These are phyloP conservation scores for Lachancea sp. DNA, from an alignment of 805 yeast genomes.

Conservation along the genomic window DNA sequence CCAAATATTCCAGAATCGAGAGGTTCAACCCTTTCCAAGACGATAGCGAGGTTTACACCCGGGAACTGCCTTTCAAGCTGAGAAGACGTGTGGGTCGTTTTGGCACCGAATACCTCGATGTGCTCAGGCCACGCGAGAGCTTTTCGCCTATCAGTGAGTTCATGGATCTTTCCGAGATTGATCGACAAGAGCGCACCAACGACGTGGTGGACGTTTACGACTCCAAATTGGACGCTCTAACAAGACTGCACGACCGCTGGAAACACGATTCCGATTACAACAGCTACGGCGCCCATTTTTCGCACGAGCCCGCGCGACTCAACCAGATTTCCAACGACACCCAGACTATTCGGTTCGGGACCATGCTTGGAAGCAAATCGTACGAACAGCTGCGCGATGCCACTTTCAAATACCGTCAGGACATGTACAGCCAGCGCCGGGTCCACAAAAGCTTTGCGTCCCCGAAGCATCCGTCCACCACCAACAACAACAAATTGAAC, in stretches of 20 bases:
- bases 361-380: constrained; percentile 83
- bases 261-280: constrained; percentile 55
- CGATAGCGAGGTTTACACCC: constrained; percentile 29
- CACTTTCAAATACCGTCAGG: constrained; percentile 59
- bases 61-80: constrained; percentile 47
- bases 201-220: constrained; percentile 39
- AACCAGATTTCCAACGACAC: constrained; percentile 81
- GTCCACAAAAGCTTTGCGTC: constrained; percentile 24
- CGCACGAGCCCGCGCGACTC: constrained; percentile 73
- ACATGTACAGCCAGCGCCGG: constrained; percentile 34
- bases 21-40: constrained; percentile 33
- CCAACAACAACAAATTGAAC: constrained; percentile 5
- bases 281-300: constrained; percentile 44
- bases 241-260: constrained; percentile 57
- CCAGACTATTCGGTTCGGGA: constrained; percentile 84
- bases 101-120: constrained; percentile 66
- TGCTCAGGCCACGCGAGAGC: constrained; percentile 46
- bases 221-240: constrained; percentile 38
- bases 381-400: constrained; percentile 75
- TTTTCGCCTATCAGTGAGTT: constrained; percentile 36
- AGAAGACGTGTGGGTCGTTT: constrained; percentile 72
- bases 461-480: constrained; percentile 3
- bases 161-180: constrained; percentile 35
- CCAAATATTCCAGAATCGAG: constrained; percentile 31
- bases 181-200: constrained; percentile 22